Evolutionary conservation across 2,329 filamentous ascomycete genomes (phyloP).

Genomic region (Aspergillus sp.): DNA sequence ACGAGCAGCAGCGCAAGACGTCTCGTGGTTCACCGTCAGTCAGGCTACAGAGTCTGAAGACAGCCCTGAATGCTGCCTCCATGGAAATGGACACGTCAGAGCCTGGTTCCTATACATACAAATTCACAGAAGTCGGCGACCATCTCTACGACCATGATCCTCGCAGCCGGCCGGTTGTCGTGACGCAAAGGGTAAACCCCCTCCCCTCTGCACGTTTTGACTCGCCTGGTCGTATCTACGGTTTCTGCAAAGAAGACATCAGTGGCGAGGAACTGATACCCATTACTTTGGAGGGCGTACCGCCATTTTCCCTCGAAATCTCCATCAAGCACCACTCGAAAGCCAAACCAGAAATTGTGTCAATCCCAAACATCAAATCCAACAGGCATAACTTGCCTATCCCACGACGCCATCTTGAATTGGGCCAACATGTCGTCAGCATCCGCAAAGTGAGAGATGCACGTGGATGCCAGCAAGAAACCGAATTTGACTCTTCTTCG

Average conservation of each 20-base stretch:
- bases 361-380: constrained; percentile 75
- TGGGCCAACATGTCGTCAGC: constrained; percentile 85
- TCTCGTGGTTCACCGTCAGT: constrained; percentile 65
- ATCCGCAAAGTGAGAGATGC: constrained; percentile 89
- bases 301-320: constrained; percentile 88
- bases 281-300: constrained; percentile 76
- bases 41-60: constrained; percentile 72
- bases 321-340: constrained; percentile 90
- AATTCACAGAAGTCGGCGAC: constrained; percentile 79
- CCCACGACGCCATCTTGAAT: constrained; percentile 77
- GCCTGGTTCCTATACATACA: constrained; percentile 82
- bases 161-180: constrained; percentile 65
- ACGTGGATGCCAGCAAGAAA: constrained; percentile 79
- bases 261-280: constrained; percentile 84
- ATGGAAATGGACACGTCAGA: constrained; percentile 84
- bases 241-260: constrained; percentile 86
- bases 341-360: constrained; percentile 75
- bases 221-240: constrained; percentile 89
- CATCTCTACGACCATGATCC: constrained; percentile 78
- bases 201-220: constrained; percentile 80
- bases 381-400: constrained; percentile 79
- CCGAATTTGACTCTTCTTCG: constrained; percentile 69
- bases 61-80: constrained; percentile 72
- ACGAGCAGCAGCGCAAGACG: constrained; percentile 74
- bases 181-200: constrained; percentile 82